Evolutionary conservation across 176 grass and related monocot genomes (phyloP).

Genomic region (Zea luxurians): DNA sequence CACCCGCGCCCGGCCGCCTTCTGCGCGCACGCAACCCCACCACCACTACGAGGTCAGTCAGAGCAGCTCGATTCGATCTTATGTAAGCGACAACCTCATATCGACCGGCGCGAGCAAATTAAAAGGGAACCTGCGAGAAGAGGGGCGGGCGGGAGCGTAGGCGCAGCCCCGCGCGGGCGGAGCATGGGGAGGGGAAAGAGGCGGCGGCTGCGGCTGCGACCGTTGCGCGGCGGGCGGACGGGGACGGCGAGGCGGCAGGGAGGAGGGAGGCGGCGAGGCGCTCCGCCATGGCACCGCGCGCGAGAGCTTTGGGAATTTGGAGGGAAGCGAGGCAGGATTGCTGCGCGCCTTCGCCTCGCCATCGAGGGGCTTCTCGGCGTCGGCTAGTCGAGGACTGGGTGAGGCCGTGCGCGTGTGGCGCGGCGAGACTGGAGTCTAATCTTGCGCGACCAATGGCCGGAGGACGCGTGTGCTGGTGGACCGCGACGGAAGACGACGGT

Average conservation of each 20-base stretch:
- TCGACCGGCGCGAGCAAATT: not conserved
- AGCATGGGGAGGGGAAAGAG: slow-evolving; percentile 29
- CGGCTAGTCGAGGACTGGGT: not conserved
- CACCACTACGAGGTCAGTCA: not conserved
- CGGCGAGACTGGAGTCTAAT: slow-evolving; percentile 30
- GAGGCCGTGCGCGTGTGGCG: slow-evolving; percentile 24
- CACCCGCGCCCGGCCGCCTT: slow-evolving; percentile 22
- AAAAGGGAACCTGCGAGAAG: slow-evolving; percentile 22
- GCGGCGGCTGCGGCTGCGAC: not conserved
- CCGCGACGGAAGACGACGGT: slow-evolving; percentile 1
- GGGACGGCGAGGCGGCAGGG: slow-evolving; percentile 33
- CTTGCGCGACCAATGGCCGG: not conserved
- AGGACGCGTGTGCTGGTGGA: slow-evolving; percentile 28
- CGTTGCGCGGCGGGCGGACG: slow-evolving; percentile 19
- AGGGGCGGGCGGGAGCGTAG: not conserved
- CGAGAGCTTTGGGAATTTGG: slow-evolving; percentile 1
- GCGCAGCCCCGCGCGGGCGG: slow-evolving; percentile 37
- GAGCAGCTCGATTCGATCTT: not conserved
- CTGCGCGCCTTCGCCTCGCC: not conserved
- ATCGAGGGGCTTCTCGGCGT: not conserved
- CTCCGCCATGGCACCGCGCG: slow-evolving; percentile 42
- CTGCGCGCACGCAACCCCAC: not conserved
- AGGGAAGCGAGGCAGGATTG: not conserved
- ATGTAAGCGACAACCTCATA: not conserved
- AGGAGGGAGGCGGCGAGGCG: slow-evolving; percentile 44